Evolutionary conservation across 2,329 filamentous ascomycete species (phyloP), one percentile per base, ranked within the genome.

Genomic region (Tolypocladium ovalisporum): DNA sequence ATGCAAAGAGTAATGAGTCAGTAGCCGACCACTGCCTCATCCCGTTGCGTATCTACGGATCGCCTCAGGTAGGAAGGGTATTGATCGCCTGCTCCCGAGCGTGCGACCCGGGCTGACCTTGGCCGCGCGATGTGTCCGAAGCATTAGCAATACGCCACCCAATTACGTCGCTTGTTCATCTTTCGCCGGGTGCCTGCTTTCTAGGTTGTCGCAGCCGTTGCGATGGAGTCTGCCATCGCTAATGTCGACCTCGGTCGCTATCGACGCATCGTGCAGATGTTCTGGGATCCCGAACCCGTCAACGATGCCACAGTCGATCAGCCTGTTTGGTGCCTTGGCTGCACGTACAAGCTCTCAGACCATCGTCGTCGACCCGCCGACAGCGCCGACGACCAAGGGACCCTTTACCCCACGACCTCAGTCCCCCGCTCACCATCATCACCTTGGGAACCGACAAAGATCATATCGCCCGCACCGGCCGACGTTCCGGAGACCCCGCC

Each of bases 261-360:
- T 60, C 89, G 90, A 72, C 88, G 88, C 62, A 85, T 97, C 65
- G 86, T 97, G 59, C 89, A 93, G 73, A 90, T 89, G 75, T 87
- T 97, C 67, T 96, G 91, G 87, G 92, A 97, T 65, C 90, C 91
- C 0, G 86, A 92, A 62, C 92, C 91, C 7, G 84, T 82, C 61
- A 96, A 97, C 73, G 86, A 96, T 68, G 78, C 85, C 58, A 70
- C 75, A 58, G 79, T 81, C 40, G 79, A 85, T 61, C 79, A 83
- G 37, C 84, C 89, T 15, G 89, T 96, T 61, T 97, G 93, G 92
- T 95, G 91, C 67, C 78, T 97, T 8, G 82, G 82, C 37, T 72
- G 72, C 57, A 75, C 73, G 36, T 84, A 84, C 64, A 76, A 70
- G 32, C 71, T 83, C 37, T 62, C 66, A 19, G 52, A 57, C 55